These are phyloP conservation scores for Salix udensis DNA, from an alignment of 345 rosid genomes.

Conservation along the genomic window DNA sequence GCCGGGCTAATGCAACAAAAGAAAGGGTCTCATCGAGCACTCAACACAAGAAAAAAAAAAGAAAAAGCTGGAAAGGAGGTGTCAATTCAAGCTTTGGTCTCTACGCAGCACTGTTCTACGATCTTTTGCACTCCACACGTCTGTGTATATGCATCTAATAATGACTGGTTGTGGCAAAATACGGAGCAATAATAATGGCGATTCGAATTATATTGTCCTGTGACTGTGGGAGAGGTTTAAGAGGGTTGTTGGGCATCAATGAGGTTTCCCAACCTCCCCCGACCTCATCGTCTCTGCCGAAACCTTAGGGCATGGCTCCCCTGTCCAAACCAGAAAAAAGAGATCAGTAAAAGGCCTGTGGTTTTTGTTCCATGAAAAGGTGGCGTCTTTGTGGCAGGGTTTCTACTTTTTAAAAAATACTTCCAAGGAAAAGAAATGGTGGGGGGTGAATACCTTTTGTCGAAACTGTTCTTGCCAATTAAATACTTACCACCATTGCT, in stretches of 20 bases:
- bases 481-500: not conserved
- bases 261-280: not conserved
- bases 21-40: conserved; percentile 33
- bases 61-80: conserved; percentile 12
- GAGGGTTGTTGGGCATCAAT: conserved; percentile 22
- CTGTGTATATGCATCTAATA: not conserved
- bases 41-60: conserved; percentile 33
- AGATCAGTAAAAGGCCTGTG: conserved; percentile 16
- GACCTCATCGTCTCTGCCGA: not conserved
- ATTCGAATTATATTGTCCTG: not conserved
- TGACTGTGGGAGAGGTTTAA: not conserved
- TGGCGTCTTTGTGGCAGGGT: not conserved
- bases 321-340: not conserved
- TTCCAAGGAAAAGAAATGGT: not conserved
- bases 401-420: too few relatives aligned
- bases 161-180: not conserved
- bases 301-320: not conserved
- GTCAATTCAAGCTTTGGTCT: conserved; percentile 20
- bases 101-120: not conserved
- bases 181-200: conserved; percentile 13
- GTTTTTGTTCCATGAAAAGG: conserved; percentile 17
- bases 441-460: not conserved
- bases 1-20: conserved; percentile 14
- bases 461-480: not conserved
- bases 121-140: not conserved